Evolutionary conservation across 176 grass and related monocot species (phyloP).

Genomic region (Lolium perenne): DNA sequence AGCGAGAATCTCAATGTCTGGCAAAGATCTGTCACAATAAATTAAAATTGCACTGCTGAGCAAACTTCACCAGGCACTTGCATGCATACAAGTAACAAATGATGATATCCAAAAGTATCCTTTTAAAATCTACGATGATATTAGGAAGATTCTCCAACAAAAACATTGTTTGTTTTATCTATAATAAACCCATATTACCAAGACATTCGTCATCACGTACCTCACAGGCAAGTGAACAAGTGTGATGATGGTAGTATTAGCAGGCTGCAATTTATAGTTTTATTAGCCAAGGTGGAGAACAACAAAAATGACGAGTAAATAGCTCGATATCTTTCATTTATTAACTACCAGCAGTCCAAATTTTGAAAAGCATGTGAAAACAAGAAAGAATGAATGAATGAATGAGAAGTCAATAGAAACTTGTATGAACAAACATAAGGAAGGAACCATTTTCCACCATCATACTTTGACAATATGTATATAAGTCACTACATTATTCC

Average conservation of each 20-base stretch:
- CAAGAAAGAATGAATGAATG: not conserved
- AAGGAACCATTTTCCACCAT: not conserved
- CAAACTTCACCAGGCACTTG: constrained; percentile 7
- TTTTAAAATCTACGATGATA: no score
- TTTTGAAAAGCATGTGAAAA: not conserved
- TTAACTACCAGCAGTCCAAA: constrained; percentile 4
- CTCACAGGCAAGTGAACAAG: not conserved
- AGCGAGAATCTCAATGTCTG: constrained; percentile 57
- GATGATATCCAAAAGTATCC: constrained; percentile 13
- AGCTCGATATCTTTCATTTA: not conserved
- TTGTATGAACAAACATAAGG: constrained; percentile 9
- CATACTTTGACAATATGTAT: not conserved
- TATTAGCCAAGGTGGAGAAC: not conserved
- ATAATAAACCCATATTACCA: not conserved
- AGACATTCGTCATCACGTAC: not conserved
- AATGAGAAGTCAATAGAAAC: not conserved
- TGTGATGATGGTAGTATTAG: constrained; percentile 6
- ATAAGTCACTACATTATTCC: not conserved
- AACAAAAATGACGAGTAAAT: not conserved
- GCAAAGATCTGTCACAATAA: constrained; percentile 69
- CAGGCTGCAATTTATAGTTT: constrained; percentile 15
- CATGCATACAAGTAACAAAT: constrained; percentile 19
- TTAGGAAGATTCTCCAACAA: not conserved
- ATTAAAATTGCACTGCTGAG: constrained; percentile 29
- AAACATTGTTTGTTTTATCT: constrained; percentile 18